Evolutionary conservation across 2,329 filamentous ascomycete species (phyloP).

Genomic region (Aspergillus fischeri): DNA sequence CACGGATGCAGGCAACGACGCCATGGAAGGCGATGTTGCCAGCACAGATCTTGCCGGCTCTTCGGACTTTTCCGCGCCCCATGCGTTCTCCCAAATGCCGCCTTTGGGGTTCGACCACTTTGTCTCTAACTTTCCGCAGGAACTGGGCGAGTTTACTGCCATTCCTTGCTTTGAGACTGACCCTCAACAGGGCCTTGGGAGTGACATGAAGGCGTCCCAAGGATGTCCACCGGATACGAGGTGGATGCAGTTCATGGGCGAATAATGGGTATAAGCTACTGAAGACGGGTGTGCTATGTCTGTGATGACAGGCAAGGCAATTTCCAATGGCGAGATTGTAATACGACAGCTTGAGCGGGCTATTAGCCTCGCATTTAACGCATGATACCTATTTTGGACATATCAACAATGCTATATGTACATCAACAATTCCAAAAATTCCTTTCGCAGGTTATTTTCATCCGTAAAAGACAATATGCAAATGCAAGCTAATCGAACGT

Average conservation of each 20-base stretch:
- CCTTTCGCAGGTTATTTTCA: neutral
- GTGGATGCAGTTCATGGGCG: slow-evolving; percentile 35
- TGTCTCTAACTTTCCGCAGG: slow-evolving; percentile 39
- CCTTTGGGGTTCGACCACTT: slow-evolving; percentile 38
- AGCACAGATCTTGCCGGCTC: slow-evolving; percentile 18
- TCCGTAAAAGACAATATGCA: neutral
- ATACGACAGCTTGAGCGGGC: neutral
- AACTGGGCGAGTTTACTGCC: slow-evolving; percentile 37
- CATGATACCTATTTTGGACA: slow-evolving; percentile 14
- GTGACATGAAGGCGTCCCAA: slow-evolving; percentile 20
- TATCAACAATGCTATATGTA: slow-evolving; percentile 2
- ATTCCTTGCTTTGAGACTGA: slow-evolving; percentile 39
- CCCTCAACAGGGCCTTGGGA: slow-evolving; percentile 17
- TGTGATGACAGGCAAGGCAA: neutral
- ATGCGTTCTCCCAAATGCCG: slow-evolving; percentile 28
- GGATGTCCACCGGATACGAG: slow-evolving; percentile 20
- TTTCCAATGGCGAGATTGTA: too few species aligned
- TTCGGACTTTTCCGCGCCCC: slow-evolving; percentile 26
- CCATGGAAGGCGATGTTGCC: slow-evolving; percentile 21
- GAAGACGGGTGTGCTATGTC: neutral
- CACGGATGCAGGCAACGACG: slow-evolving; percentile 9
- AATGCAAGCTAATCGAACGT: slow-evolving; percentile 51
- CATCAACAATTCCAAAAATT: neutral
- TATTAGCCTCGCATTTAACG: neutral
- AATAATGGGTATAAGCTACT: slow-evolving; percentile 4